Evolutionary conservation across 2,329 filamentous ascomycete genomes (phyloP).

Genomic region (Sarocladiaceae sp.): DNA sequence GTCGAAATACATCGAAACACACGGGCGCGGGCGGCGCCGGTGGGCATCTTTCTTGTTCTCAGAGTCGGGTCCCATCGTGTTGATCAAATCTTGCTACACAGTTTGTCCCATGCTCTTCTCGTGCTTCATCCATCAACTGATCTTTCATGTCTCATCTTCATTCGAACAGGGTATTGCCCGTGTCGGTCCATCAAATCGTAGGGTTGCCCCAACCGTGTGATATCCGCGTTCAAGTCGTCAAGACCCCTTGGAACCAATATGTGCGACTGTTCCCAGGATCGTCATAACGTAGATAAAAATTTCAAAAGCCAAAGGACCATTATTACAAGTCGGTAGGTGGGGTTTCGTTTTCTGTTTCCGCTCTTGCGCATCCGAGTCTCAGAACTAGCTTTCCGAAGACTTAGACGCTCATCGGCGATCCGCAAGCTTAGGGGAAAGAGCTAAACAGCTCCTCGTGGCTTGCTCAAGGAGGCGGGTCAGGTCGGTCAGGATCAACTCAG

Average conservation of each 20-base stretch:
- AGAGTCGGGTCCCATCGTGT: conserved; percentile 7
- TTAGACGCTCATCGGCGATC: not conserved
- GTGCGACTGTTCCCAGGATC: conserved; percentile 3
- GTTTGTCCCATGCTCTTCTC: not conserved
- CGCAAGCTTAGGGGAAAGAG: not conserved
- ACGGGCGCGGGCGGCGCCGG: not conserved
- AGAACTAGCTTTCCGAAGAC: not conserved
- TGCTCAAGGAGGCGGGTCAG: not conserved
- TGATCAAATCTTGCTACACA: conserved; percentile 6
- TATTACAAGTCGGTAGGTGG: conserved; percentile 7
- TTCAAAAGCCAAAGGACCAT: conserved; percentile 8
- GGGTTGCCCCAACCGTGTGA: conserved; percentile 9
- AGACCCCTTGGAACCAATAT: conserved; percentile 6
- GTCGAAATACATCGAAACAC: conserved; percentile 10
- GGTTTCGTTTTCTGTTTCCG: not conserved
- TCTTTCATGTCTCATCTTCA: conserved; percentile 12
- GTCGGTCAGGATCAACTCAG: conserved; percentile 16
- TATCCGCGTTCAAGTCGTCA: conserved; percentile 10
- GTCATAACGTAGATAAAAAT: conserved; percentile 10
- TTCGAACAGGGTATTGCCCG: conserved; percentile 12
- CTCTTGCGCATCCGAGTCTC: not conserved
- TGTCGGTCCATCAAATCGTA: conserved; percentile 13
- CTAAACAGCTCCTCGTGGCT: no score
- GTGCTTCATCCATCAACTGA: conserved; percentile 1
- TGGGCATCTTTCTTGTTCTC: not conserved